Evolutionary conservation across 208 protist genomes (phyloP).

Genomic region (Crithidia thermophila): DNA sequence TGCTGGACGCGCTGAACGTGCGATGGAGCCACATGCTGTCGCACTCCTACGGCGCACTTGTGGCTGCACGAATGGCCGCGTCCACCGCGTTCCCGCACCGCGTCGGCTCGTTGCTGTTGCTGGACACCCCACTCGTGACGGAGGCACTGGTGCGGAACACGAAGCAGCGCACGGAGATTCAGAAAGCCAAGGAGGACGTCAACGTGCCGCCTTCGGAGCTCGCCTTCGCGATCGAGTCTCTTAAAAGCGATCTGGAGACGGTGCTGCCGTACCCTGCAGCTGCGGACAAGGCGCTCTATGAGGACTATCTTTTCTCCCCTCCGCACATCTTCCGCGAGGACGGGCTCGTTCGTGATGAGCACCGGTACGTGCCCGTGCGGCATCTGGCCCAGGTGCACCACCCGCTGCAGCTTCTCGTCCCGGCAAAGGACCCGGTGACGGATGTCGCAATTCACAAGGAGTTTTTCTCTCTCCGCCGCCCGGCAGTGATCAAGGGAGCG

Average conservation of each 20-base stretch:
- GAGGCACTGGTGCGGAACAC: constrained; percentile 57
- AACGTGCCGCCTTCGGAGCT: constrained; percentile 73
- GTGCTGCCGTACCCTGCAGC: constrained; percentile 43
- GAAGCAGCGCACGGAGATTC: constrained; percentile 57
- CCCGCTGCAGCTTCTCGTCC: constrained; percentile 79
- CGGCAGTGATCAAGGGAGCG: constrained; percentile 65
- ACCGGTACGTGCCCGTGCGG: constrained; percentile 64
- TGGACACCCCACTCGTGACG: constrained; percentile 85
- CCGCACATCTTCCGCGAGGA: constrained; percentile 41
- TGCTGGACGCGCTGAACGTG: constrained; percentile 82
- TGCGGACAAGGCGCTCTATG: constrained; percentile 59
- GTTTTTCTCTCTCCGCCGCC: constrained; percentile 68
- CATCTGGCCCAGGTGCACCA: constrained; percentile 66
- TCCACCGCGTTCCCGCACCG: constrained; percentile 63
- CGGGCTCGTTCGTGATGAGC: constrained; percentile 60
- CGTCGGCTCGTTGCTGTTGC: constrained; percentile 63
- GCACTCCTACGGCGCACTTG: constrained; percentile 77
- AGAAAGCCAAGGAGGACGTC: constrained; percentile 69
- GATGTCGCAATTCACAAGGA: constrained; percentile 79
- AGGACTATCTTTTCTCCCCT: constrained; percentile 58
- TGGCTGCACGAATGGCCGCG: constrained; percentile 75
- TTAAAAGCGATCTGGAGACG: constrained; percentile 51
- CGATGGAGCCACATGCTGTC: constrained; percentile 80
- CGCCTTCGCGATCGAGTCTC: constrained; percentile 57
- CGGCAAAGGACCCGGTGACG: constrained; percentile 39